Evolutionary conservation across 176 grass and related monocot genomes (phyloP).

Genomic region (Rhynchospora tenuis): DNA sequence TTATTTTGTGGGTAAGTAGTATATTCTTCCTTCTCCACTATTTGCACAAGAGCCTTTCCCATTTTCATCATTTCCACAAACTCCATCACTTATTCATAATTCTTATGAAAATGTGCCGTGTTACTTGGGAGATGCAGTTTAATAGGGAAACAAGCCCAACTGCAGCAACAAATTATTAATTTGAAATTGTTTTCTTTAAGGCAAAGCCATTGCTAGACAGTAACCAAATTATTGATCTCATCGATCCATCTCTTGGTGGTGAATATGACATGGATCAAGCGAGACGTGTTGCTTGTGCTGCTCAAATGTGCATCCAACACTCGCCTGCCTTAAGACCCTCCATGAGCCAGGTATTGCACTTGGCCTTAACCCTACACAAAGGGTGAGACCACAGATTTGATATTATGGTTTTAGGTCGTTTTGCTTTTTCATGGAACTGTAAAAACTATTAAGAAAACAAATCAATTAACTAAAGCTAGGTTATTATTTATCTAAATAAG

Average conservation of each 20-base stretch:
- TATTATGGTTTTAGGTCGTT: background rate
- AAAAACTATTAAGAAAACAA: background rate
- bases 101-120: background rate
- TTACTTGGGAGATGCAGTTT: background rate
- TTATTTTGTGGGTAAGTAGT: constrained; percentile 52
- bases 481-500: background rate
- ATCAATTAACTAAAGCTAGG: background rate
- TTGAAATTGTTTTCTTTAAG: constrained; percentile 14
- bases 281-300: constrained; percentile 15
- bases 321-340: constrained; percentile 36
- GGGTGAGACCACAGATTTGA: background rate
- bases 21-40: background rate
- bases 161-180: background rate
- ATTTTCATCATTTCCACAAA: constrained; percentile 12
- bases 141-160: background rate
- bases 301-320: constrained; percentile 43
- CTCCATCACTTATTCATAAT: background rate
- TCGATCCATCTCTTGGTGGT: constrained; percentile 47
- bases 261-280: constrained; percentile 46
- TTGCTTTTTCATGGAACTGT: background rate
- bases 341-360: constrained; percentile 50
- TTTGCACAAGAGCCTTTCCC: background rate
- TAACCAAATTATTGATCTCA: constrained; percentile 26
- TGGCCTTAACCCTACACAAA: background rate
- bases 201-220: constrained; percentile 39